These are phyloP conservation scores for Epithemia pelagica DNA, from an alignment of 108 stramenopile genomes.

Conservation along the genomic window DNA sequence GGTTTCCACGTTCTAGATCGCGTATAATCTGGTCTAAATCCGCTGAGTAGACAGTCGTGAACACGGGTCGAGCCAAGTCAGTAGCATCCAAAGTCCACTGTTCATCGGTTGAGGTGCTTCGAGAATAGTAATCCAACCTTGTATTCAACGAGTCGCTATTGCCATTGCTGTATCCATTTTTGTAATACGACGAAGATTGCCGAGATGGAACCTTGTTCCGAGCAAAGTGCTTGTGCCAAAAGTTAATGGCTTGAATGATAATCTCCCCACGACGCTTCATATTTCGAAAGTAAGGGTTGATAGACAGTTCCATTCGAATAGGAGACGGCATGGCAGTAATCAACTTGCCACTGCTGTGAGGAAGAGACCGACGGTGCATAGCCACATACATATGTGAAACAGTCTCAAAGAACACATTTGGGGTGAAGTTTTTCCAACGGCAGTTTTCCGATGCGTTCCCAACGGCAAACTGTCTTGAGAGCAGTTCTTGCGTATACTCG, in stretches of 20 bases:
- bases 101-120: constrained; percentile 21
- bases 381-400: constrained; percentile 70
- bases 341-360: constrained; percentile 51
- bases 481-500: constrained; percentile 71
- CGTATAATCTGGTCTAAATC: constrained; percentile 58
- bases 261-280: constrained; percentile 52
- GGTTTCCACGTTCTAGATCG: constrained; percentile 35
- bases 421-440: constrained; percentile 57
- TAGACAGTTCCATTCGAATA: constrained; percentile 44
- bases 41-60: constrained; percentile 62
- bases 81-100: constrained; percentile 38
- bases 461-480: constrained; percentile 49
- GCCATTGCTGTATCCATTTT: constrained; percentile 4
- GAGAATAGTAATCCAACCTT: not conserved
- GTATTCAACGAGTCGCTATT: not conserved
- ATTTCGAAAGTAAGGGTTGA: constrained; percentile 67
- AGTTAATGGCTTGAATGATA: constrained; percentile 44
- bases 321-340: constrained; percentile 49
- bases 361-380: constrained; percentile 61
- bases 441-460: constrained; percentile 23
- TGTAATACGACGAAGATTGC: not conserved
- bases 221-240: constrained; percentile 44
- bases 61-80: constrained; percentile 34
- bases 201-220: not conserved
- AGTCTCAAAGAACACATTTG: constrained; percentile 62